Conservation (phyloP, 2,329 filamentous ascomycete species). For the Chrysosporium queenslandicum region DNA sequence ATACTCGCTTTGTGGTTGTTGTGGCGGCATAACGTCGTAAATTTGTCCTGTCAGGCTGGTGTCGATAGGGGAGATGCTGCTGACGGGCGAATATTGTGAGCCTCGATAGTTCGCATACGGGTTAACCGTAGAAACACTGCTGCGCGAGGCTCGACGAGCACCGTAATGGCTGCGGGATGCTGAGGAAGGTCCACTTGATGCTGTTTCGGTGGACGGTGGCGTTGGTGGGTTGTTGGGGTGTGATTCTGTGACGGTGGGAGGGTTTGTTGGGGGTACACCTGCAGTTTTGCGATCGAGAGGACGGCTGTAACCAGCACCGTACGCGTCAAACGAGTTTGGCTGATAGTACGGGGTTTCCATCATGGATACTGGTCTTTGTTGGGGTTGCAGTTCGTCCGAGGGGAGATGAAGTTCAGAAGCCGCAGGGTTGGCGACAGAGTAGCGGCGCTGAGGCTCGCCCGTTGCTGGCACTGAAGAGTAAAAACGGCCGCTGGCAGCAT, state of each 20-base stretch:
- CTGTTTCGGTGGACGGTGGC: neutral
- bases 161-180: neutral
- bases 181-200: constrained; percentile 2
- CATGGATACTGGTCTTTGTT: constrained; percentile 7
- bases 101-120: neutral
- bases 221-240: neutral
- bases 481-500: constrained; percentile 3
- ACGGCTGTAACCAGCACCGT: neutral
- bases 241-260: neutral
- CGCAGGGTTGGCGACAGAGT: neutral
- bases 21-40: neutral
- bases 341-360: neutral
- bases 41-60: neutral
- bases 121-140: neutral
- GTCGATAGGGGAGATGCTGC: constrained; percentile 6
- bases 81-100: constrained; percentile 6
- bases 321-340: neutral
- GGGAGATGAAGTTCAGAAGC: neutral
- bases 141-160: constrained; percentile 2
- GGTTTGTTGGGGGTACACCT: neutral
- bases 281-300: constrained; percentile 3
- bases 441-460: neutral
- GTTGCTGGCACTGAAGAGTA: constrained; percentile 7
- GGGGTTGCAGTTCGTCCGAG: neutral
- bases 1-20: no score